phyloP scores from a whole-genome alignment of 805 yeast genomes.

The Metschnikowia picachoensis region DNA sequence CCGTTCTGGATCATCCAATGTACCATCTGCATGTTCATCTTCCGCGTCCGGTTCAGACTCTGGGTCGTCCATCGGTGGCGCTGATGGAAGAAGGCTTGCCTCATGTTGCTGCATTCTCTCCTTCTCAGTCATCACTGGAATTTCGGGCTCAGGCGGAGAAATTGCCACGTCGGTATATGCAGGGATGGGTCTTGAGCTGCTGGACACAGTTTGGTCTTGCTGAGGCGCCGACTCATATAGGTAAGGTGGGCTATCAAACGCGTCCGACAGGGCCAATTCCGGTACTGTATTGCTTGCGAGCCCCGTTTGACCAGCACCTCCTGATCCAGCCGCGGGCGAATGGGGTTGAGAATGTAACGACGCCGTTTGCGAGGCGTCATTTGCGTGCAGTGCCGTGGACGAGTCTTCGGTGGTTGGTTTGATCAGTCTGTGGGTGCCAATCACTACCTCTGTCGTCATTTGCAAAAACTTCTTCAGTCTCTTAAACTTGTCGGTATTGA shows the following conservation, averaged over 20 bases:
- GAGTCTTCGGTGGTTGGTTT: not conserved
- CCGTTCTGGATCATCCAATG: not conserved
- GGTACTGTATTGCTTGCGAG: constrained; percentile 8
- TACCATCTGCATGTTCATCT: not conserved
- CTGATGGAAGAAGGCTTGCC: constrained; percentile 61
- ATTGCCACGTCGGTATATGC: constrained; percentile 22
- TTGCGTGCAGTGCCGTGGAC: not conserved
- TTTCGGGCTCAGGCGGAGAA: constrained; percentile 12
- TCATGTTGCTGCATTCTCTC: constrained; percentile 52
- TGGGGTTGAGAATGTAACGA: not conserved
- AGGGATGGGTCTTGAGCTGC: constrained; percentile 16
- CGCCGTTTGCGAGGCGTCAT: not conserved
- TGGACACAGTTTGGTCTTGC: constrained; percentile 2
- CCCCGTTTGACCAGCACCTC: not conserved
- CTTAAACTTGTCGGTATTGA: constrained; percentile 78
- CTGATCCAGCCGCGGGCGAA: not conserved
- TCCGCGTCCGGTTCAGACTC: constrained; percentile 14
- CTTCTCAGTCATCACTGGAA: constrained; percentile 48
- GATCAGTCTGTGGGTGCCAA: constrained; percentile 69
- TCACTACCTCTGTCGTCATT: constrained; percentile 71
- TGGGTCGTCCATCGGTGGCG: constrained; percentile 28
- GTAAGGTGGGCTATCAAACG: constrained; percentile 31
- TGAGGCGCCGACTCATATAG: not conserved
- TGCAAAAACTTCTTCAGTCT: constrained; percentile 74
- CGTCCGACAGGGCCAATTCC: constrained; percentile 13